Conservation (phyloP, 1,139 yeast species). For the Pichia sp. region DNA sequence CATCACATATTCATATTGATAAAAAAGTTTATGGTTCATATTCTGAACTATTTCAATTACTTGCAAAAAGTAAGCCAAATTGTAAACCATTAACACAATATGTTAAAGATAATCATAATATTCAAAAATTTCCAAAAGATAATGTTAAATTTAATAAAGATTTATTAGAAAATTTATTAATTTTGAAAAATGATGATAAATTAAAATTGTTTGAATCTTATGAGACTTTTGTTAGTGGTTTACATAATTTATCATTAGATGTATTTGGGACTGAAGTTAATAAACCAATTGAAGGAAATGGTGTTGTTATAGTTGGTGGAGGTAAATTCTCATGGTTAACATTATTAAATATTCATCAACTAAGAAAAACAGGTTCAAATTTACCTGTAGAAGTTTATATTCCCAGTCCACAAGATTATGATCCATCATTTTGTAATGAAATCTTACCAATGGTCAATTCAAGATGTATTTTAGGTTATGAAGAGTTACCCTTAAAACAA, state of each 20-base stretch:
- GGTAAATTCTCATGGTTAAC: conserved; percentile 52
- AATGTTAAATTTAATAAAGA: conserved; percentile 28
- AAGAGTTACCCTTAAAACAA: conserved; percentile 26
- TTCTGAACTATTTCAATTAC: no score
- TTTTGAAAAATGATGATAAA: conserved; percentile 21
- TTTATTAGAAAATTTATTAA: conserved; percentile 27
- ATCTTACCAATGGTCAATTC: conserved; percentile 42
- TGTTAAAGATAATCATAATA: conserved; percentile 25
- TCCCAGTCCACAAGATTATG: conserved; percentile 46
- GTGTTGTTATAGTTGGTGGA: conserved; percentile 61
- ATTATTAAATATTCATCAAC: conserved; percentile 44
- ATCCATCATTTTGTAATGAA: conserved; percentile 40
- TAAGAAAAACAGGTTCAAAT: conserved; percentile 46
- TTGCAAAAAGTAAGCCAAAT: conserved; percentile 25
- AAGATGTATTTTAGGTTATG: conserved; percentile 32
- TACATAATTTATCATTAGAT: conserved; percentile 16
- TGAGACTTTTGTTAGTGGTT: conserved; percentile 16
- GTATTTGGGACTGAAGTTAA: conserved; percentile 19
- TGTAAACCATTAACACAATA: conserved; percentile 25
- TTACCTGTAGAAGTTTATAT: conserved; percentile 59
- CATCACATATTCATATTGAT: no score
- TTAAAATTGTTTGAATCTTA: conserved; percentile 26
- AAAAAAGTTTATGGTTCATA: no score
- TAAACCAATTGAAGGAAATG: conserved; percentile 34
- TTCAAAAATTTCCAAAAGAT: conserved; percentile 31